Evolutionary conservation across 371 early-diverging fungal species (phyloP).

Genomic region (Rhizopus sp.): DNA sequence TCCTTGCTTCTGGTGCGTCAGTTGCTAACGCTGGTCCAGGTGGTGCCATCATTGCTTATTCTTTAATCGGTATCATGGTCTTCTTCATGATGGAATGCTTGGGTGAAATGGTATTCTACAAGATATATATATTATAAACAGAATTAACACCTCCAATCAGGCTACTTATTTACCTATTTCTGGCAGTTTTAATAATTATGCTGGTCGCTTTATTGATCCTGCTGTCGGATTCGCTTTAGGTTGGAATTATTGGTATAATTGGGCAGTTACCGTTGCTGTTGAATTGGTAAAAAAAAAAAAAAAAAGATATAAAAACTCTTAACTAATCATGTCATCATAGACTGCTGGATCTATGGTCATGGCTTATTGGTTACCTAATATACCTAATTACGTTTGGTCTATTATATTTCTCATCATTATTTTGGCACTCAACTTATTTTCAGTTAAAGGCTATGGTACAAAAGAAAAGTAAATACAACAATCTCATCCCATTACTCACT

Average conservation of each 20-base stretch:
- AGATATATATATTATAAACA: neutral
- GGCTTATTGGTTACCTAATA: slow-evolving; percentile 73
- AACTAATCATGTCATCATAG: slow-evolving; percentile 9
- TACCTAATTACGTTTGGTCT: slow-evolving; percentile 57
- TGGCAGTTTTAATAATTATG: slow-evolving; percentile 86
- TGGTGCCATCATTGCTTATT: slow-evolving; percentile 77
- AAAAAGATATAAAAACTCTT: neutral
- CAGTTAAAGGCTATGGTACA: slow-evolving; percentile 58
- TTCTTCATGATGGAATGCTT: slow-evolving; percentile 82
- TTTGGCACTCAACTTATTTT: slow-evolving; percentile 53
- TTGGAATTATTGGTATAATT: slow-evolving; percentile 79
- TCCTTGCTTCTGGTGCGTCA: slow-evolving; percentile 80
- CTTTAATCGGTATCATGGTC: slow-evolving; percentile 76
- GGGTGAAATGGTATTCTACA: slow-evolving; percentile 75
- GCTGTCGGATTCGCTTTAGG: slow-evolving; percentile 86
- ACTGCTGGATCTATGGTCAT: slow-evolving; percentile 43
- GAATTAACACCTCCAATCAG: slow-evolving; percentile 10
- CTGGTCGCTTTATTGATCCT: slow-evolving; percentile 82
- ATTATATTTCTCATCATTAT: slow-evolving; percentile 47
- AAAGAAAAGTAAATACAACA: neutral
- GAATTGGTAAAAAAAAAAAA: slow-evolving; percentile 46
- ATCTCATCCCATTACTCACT: neutral
- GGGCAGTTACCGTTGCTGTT: slow-evolving; percentile 82
- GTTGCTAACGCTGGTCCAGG: slow-evolving; percentile 83
- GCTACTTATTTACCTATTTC: slow-evolving; percentile 79